Evolutionary conservation across 805 yeast genomes (phyloP), one percentile per base, ranked within the genome.

Genomic region (Ogataea nitratoaversa): DNA sequence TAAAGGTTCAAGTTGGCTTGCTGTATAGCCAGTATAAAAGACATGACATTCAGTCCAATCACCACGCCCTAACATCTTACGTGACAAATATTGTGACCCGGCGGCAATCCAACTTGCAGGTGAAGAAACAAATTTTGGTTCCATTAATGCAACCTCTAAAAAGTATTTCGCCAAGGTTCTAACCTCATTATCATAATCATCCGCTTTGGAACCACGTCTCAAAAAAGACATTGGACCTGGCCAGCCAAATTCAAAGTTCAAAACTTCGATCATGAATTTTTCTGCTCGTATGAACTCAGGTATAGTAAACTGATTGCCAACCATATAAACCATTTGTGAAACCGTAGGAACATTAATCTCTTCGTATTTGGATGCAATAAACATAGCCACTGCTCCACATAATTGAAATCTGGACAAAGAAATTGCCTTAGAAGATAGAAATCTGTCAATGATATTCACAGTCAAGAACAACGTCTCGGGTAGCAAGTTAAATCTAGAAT

Each of bases 341-440:
- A 89, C 81, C 19, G 90, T 81, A n/a, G 96, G 97, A 9, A 86
- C 75, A 56, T 80, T 82, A 19, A 90, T 91, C 63, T 89, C 97
- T 64, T 89, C 96, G 60, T 84, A 86, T 63, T 89, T 89, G n/a
- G 96, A 91, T 20, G 96, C 95, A 43, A 87, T 79, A 63, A 88
- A 85, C 40, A 89, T 66, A 18, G 90, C 76, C 4, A 93, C 86
- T 2, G 96, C 96, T 12, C 98, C 99, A 36, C 93, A 96, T 45
- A 93, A 73, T 66, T 93, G 99, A 56, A 93, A 84, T 58, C 91
- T 79, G 43, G 86, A 77, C 46, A 89, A 70, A 9, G 95, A 79
- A 3, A 93, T 95, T 38, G 76, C 72, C 82, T 46, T 72, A 59
- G 17, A 82, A 70, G 76, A 79, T 49, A 90, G 72, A 59, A 84